Base-by-base conservation (phyloP, 2,329 filamentous ascomycete species). In the Trichoderma breve region DNA sequence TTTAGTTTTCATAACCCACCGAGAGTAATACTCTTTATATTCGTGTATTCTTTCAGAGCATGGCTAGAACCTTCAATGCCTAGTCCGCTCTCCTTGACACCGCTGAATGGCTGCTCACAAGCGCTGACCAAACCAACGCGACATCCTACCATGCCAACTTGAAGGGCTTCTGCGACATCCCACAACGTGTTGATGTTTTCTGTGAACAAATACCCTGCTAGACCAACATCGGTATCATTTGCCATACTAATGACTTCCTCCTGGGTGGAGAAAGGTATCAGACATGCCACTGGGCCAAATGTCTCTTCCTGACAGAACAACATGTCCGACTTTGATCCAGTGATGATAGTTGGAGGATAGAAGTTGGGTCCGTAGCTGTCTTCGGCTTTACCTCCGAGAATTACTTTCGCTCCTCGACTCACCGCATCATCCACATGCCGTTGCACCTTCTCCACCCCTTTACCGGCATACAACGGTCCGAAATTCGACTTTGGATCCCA, bases 161-260 rank as follows among this genome's bases (percentile, higher is more conserved):
- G 86, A 58, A 92, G 80, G 3, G 79, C 82, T 76, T 87, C 85
- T 3, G 83, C 81, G 2, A 88, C 81, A 11, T 84, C 79, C 58
- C 77, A 78, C n/a, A 81, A 75, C 85, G 64, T 80, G 77, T 4
- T 84, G 71, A 76, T 86, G 80, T 73, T 78, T 78, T 62, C 34
- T 12, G 82, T 91, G 81, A 90, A 93, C 82, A 94, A 92, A 82
- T 94, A 94, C 0, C 90, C 90, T 1, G 92, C 92, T 18, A 94
- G 85, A 3, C 92, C 92, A 26, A 94, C 91, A 70, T 93, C 89
- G 0, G 90, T 83, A 21, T 82, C 82, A 78, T 94, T 94, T 1
- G 92, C 92, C 63, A 90, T 82, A 66, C 87, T 84, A 32, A 93
- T 86, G 21, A 93, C 92, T 73, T 94, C 91, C 62, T 90, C 88